Evolutionary conservation across 208 protist genomes (phyloP), one percentile per base, ranked within the genome.

Genomic region (Blastocrithidia nonstop): DNA sequence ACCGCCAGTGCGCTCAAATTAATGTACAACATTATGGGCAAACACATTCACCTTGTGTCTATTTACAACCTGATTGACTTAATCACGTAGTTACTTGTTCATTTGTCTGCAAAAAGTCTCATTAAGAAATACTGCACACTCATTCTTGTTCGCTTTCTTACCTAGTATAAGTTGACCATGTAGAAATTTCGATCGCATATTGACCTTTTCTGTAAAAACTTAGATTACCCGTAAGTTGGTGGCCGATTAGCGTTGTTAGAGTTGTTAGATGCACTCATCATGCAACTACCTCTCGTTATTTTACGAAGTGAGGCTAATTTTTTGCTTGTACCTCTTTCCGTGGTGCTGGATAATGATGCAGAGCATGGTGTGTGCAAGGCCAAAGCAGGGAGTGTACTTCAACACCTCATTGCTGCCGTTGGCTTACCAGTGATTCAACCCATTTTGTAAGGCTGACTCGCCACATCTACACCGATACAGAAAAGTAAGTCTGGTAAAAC

Each of bases 131-230:
- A 71, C 28, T 89, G 78, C 54, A 67, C 88, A 24, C 45, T 73
- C 26, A 68, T 84, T 17, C 37, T 94, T 13, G 67, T 71, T 5
- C 72, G 80, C 47, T 94, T 94, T 61, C 57, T 94, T 15, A 88
- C 82, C n/a, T 82, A 94, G 64, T 94, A 86, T 57, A 66, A 71
- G 26, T 70, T 94, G 47, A 94, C 86, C 6, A 71, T 69, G 11
- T 62, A 77, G 28, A 92, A 92, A 63, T 88, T 92, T 45, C 66
- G 69, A 44, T 90, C 79, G 0, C 86, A 94, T 51, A 70, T 94
- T 21, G 83, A 94, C 54, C 51, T 85, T 20, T 62, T 83, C 41
- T 82, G 73, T 54, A 54, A 66, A 13, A 94, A 94, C 52, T 59
- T 94, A 8, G 76, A 90, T 50, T 91, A 83, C 61, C 82, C 82